Base-by-base conservation (phyloP, 2,329 filamentous ascomycete species). In the Laburnicola sp. region DNA sequence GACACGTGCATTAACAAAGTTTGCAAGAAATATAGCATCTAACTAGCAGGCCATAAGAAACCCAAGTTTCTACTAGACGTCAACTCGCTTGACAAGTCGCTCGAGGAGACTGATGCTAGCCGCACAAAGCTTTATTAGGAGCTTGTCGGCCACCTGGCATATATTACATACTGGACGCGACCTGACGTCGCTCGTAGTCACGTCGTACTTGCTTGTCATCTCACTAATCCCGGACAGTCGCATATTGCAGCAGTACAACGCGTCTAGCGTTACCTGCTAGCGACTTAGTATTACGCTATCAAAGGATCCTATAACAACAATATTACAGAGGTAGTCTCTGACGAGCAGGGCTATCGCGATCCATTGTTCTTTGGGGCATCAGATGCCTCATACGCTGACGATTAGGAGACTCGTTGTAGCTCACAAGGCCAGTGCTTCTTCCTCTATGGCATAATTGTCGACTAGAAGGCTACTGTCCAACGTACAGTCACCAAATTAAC, bases 1-100 rank as follows among this genome's bases (percentile, higher is more conserved):
- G 46, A 57, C 25, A 44, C 45, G 7, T 62, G 54, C 44, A 53
- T 61, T 47, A 37, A 59, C 11, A 60, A 60, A 35, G 34, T 63
- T 8, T 40, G 38, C 7, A 36, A 34, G 9, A 53, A 45, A n/a
- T 65, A 56, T 36, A 28, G 50, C 21, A 38, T 37, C 25, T 53
- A 44, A 37, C 28, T 47, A 35, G 32, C 26, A 32, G 16, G 16
- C 16, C 21, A 23, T n/a, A 9, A 41, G 40, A 41, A 43, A 16
- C 21, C 43, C 28, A 51, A 42, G 10, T 27, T 45, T 41, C 32
- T 57, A 21, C 36, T 34, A 16, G 23, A 30, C 2, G 28, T 45
- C 35, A 32, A 41, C 30, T 9, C 50, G 4, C 32, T 35, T 1
- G 11, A 35, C 1, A 7, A 35, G 10, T 35, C 4, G 4, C 10